Base-by-base conservation (phyloP, 352 stramenopile genomes). In the Globisporangium apiculatum region DNA sequence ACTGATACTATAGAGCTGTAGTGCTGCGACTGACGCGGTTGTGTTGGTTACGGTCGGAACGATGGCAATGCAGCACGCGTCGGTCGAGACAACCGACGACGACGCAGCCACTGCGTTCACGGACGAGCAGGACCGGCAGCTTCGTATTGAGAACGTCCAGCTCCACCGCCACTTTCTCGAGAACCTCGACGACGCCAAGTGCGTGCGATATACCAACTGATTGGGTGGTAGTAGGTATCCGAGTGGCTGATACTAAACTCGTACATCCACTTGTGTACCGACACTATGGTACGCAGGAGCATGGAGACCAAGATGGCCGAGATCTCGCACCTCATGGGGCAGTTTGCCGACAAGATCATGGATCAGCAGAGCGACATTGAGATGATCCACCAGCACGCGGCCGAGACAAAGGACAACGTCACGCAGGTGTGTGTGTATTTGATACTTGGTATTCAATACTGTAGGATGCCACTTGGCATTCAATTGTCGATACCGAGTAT, bases 281-380 rank as follows among this genome's bases (percentile, higher is more conserved):
- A 31, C 24, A 31, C 24, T 3, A 31, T 31, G 24, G 24, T 31
- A 31, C 24, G 24, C 52, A 94, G 84, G 49, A 77, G 81, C 71
- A 89, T 95, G 72, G 85, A 95, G 66, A 77, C 75, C 9, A 90
- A 90, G 59, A 92, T 95, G 79, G 66, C 79, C 11, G 85, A 88
- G 53, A 93, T 95, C 58, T 92, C 82, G 7, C 84, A 74, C 51
- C 70, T 95, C 45, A 93, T 95, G 83, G 67, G 77, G 4, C 83
- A 95, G 47, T 95, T 95, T 42, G 71, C 85, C 0, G 76, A 91
- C 60, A 91, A 95, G 47, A 88, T 95, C 59, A 86, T 88, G 59
- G 76, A 88, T 51, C 85, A 95, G 50, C 79, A 92, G 41, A 73
- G 62, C 2, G 82, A 93, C 46, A 90, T 95, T 46, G 76, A 89